Evolutionary conservation across 2,329 filamentous ascomycete genomes (phyloP).

Genomic region (Aspergillus sp.): DNA sequence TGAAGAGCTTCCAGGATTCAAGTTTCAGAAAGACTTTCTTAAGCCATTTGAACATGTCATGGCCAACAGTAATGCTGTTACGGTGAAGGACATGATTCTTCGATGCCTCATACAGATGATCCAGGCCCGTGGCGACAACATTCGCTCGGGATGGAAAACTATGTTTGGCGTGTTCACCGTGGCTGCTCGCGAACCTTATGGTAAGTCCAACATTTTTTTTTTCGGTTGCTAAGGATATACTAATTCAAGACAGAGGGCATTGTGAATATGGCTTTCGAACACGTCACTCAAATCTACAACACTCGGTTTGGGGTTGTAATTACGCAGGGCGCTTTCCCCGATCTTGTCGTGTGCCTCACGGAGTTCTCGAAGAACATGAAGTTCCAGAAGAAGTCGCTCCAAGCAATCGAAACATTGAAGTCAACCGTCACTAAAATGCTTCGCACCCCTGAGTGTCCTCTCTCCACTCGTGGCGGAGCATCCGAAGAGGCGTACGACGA

Average conservation of each 20-base stretch:
- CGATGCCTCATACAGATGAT: slow-evolving; percentile 99
- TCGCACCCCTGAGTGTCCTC: slow-evolving; percentile 88
- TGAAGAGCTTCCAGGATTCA: slow-evolving; percentile 95
- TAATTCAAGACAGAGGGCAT: slow-evolving; percentile 66
- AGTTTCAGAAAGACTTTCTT: slow-evolving; percentile 98
- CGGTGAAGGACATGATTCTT: slow-evolving; percentile 96
- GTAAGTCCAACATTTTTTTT: slow-evolving; percentile 38
- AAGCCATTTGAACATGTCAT: slow-evolving; percentile 99
- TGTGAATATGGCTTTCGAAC: slow-evolving; percentile 94
- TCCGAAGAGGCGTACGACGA: slow-evolving; percentile 43
- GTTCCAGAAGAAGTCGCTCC: slow-evolving; percentile 97
- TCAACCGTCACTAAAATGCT: slow-evolving; percentile 93
- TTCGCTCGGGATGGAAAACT: slow-evolving; percentile 95
- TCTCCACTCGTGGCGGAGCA: slow-evolving; percentile 65
- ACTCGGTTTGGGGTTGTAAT: slow-evolving; percentile 95
- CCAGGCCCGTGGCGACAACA: slow-evolving; percentile 92
- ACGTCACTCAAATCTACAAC: slow-evolving; percentile 93
- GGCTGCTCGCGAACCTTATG: slow-evolving; percentile 84
- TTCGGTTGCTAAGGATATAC: slow-evolving; percentile 17
- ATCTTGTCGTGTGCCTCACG: slow-evolving; percentile 92
- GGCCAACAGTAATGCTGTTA: slow-evolving; percentile 83
- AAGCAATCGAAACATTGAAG: slow-evolving; percentile 92
- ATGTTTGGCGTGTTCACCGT: slow-evolving; percentile 99
- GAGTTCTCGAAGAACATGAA: slow-evolving; percentile 98
- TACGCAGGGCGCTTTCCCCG: slow-evolving; percentile 92